Conservation (phyloP, 768 basidiomycete genomes). For the Cyathus striatus region DNA sequence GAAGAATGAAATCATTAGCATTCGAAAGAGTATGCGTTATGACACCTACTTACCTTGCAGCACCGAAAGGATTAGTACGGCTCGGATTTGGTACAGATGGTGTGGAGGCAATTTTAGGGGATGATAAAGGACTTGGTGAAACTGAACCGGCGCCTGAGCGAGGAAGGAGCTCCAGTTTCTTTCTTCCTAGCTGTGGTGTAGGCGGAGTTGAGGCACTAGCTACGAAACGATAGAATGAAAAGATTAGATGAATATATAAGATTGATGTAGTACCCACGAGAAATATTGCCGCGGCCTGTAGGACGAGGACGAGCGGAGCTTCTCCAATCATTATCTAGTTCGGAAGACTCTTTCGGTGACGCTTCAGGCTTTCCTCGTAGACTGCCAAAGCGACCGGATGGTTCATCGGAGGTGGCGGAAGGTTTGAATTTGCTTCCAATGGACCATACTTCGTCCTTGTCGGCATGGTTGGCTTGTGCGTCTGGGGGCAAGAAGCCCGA, state of each 20-base stretch:
- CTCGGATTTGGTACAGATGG: slow-evolving; percentile 29
- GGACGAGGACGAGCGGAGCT: slow-evolving; percentile 36
- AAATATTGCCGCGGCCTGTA: slow-evolving; percentile 42
- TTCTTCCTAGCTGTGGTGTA: slow-evolving; percentile 73
- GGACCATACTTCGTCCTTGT: slow-evolving; percentile 75
- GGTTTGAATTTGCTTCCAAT: slow-evolving; percentile 75
- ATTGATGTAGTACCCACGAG: slow-evolving; percentile 44
- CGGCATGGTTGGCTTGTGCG: slow-evolving; percentile 47
- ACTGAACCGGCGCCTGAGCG: slow-evolving; percentile 65
- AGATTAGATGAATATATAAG: neutral
- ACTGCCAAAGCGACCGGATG: slow-evolving; percentile 40
- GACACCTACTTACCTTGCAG: slow-evolving; percentile 55
- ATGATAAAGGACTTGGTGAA: slow-evolving; percentile 70
- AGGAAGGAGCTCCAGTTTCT: slow-evolving; percentile 83
- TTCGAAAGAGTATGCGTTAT: neutral
- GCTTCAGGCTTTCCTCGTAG: slow-evolving; percentile 46
- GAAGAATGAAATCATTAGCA: slow-evolving; percentile 3
- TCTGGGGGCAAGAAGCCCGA: slow-evolving; percentile 50
- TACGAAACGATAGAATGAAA: slow-evolving; percentile 21
- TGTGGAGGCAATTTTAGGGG: slow-evolving; percentile 62
- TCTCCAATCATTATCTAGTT: slow-evolving; percentile 75
- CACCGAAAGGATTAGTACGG: slow-evolving; percentile 80
- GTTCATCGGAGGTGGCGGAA: slow-evolving; percentile 33
- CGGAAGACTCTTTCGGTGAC: slow-evolving; percentile 38
- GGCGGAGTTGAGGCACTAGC: slow-evolving; percentile 73